phyloP scores from a whole-genome alignment of 148 eudicot species.

The Rhododendron henanense region DNA sequence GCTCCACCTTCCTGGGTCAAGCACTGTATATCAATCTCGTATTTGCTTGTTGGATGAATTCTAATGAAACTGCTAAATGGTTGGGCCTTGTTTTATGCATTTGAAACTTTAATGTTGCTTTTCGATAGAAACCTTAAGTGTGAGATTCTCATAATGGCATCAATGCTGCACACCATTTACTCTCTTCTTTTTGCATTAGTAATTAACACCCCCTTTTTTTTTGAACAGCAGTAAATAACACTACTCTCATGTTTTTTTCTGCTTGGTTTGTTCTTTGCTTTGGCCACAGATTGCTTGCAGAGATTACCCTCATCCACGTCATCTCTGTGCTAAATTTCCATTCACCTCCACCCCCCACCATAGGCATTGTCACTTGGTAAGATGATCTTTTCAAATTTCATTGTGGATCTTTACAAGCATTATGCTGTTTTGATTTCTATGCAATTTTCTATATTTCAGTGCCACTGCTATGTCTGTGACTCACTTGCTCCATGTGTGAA shows the following conservation, averaged over 20 bases:
- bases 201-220: background rate
- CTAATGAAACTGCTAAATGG: background rate
- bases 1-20: background rate
- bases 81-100: background rate
- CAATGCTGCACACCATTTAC: background rate
- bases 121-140: background rate
- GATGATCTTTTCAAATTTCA: slow-evolving; percentile 7
- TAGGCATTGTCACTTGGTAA: slow-evolving; percentile 56
- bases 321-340: slow-evolving; percentile 76
- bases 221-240: background rate
- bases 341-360: slow-evolving; percentile 66
- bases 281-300: slow-evolving; percentile 85
- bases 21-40: background rate
- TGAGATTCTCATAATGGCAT: background rate
- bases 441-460: slow-evolving; percentile 46
- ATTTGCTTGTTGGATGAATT: background rate
- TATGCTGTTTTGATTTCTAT: slow-evolving; percentile 8
- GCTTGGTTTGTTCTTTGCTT: slow-evolving; percentile 1
- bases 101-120: background rate
- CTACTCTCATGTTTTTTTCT: background rate
- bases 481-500: slow-evolving; percentile 72
- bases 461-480: slow-evolving; percentile 97
- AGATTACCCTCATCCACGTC: slow-evolving; percentile 96
- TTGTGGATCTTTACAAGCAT: background rate
- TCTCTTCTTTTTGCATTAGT: background rate